Conservation (phyloP, 2,329 filamentous ascomycete genomes). For the Corniculantispora saksenae region DNA sequence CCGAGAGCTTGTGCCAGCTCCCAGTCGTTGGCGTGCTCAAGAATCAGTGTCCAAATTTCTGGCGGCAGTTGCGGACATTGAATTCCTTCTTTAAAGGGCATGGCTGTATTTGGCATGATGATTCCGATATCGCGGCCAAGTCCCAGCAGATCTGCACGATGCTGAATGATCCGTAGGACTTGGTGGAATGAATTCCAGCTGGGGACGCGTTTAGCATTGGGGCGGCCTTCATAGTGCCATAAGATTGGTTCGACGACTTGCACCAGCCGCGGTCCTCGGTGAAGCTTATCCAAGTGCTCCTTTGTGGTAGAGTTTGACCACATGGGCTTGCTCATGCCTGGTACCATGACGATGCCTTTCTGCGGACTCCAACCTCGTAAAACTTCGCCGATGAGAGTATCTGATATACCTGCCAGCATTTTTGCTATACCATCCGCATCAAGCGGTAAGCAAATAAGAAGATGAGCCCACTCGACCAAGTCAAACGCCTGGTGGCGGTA, state of each 20-base stretch:
- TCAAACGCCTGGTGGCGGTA: slow-evolving; percentile 58
- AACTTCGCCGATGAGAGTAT: slow-evolving; percentile 78
- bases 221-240: slow-evolving; percentile 70
- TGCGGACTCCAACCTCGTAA: slow-evolving; percentile 83
- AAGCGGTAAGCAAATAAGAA: slow-evolving; percentile 81
- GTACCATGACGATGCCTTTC: slow-evolving; percentile 82
- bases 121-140: slow-evolving; percentile 71
- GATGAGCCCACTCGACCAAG: slow-evolving; percentile 82
- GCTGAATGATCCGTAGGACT: slow-evolving; percentile 72
- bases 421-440: slow-evolving; percentile 82
- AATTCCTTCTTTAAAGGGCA: slow-evolving; percentile 35
- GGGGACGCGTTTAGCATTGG: slow-evolving; percentile 53
- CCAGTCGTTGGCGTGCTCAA: slow-evolving; percentile 86
- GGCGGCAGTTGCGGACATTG: slow-evolving; percentile 63
- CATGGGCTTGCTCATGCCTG: slow-evolving; percentile 85
- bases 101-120: slow-evolving; percentile 41
- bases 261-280: slow-evolving; percentile 84
- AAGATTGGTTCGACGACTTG: slow-evolving; percentile 77
- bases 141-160: slow-evolving; percentile 73
- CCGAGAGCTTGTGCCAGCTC: slow-evolving; percentile 54
- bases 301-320: slow-evolving; percentile 90
- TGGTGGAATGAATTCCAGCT: slow-evolving; percentile 69
- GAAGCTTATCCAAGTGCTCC: slow-evolving; percentile 81
- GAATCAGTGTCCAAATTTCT: slow-evolving; percentile 87
- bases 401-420: slow-evolving; percentile 83